Conservation (phyloP, 495 filamentous ascomycete species). For the Aspergillus homomorphus region DNA sequence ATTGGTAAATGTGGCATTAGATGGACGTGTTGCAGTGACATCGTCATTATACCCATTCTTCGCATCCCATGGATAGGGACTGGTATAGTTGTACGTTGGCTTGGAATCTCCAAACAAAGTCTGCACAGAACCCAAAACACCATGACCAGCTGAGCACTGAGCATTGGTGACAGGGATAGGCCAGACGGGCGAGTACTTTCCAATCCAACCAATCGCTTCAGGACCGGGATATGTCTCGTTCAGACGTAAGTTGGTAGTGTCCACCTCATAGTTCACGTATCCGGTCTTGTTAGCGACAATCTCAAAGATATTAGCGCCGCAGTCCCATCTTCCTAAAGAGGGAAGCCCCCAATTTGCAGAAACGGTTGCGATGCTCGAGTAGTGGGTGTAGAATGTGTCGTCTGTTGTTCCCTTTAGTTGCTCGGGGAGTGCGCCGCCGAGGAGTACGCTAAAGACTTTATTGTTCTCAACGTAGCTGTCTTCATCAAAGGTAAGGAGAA, state of each 20-base stretch:
- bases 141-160: constrained; percentile 45
- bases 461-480: constrained; percentile 54
- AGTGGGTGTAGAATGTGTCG: constrained; percentile 68
- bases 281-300: constrained; percentile 57
- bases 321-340: constrained; percentile 69
- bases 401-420: constrained; percentile 59
- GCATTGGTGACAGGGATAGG: constrained; percentile 37
- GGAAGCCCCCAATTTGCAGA: constrained; percentile 67
- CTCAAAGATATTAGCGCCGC: constrained; percentile 65
- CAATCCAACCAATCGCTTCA: constrained; percentile 28
- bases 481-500: constrained; percentile 70
- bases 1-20: too few relatives aligned
- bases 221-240: constrained; percentile 51
- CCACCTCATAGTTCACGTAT: constrained; percentile 51
- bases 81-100: constrained; percentile 44
- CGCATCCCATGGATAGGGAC: constrained; percentile 40
- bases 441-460: constrained; percentile 56
- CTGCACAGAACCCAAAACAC: constrained; percentile 43
- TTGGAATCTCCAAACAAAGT: constrained; percentile 32
- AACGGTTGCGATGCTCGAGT: constrained; percentile 62
- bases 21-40: constrained; percentile 31
- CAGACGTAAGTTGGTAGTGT: constrained; percentile 40
- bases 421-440: constrained; percentile 61
- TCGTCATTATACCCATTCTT: constrained; percentile 32
- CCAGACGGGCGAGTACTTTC: constrained; percentile 37